Base-by-base conservation (phyloP, 2,329 filamentous ascomycete genomes). In the Colletotrichum zoysiae region DNA sequence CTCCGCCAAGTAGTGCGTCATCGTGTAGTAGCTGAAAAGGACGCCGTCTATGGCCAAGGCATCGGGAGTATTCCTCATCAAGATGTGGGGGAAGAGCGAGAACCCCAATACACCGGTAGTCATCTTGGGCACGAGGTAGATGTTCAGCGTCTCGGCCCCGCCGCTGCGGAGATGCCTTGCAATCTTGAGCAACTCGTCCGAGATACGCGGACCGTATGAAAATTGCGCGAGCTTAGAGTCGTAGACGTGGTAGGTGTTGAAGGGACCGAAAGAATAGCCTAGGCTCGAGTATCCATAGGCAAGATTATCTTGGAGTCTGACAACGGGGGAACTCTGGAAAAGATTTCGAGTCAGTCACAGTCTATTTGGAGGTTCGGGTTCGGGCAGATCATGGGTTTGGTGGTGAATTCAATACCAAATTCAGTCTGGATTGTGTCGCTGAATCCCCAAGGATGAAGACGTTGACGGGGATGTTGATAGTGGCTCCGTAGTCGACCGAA, bases 111-210 rank as follows among this genome's bases (percentile, higher is more conserved):
- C 18, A 5, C 40, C 38, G 38, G 11, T 23, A 4, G 38, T 8
- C 38, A 64, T 33, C 2, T 64, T 56, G 4, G 61, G 35, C 38
- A 64, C 61, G 7, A 65, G 14, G 51, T 65, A 65, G 12, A 65
- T 26, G 12, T 65, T 57, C 26, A 65, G 26, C 8, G 63, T 65
- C 40, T 65, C 63, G 5, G 53, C 35, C 5, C 63, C 63, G 20
- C 63, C 63, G 3, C 20, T 6, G 42, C 53, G 51, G 8, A 65
- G 51, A 4, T 20, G 18, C 8, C 26, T 4, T 38, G 55, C n/a
- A 50, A 64, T 23, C 0, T 44, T 9, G 23, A 42, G 50, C 3
- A 51, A 40, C 26, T 3, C 2, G 3, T 7, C 16, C 6, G 38
- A 30, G n/a, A 20, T 5, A 11, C 2, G 8, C 5, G 50, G 5